Conservation (phyloP, 805 yeast species). For the Peterozyma toletana region DNA sequence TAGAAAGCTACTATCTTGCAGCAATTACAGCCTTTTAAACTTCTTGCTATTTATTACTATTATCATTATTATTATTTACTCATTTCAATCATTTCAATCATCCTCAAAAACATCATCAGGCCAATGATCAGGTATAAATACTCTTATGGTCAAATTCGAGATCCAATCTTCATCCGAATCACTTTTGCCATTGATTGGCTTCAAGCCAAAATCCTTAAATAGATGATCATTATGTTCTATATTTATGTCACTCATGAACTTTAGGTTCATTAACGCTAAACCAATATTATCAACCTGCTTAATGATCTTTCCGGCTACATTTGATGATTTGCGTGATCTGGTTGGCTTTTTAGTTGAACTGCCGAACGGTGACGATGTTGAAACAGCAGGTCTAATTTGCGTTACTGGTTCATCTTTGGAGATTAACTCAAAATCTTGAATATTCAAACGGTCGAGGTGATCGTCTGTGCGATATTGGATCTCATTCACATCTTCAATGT, state of each 20-base stretch:
- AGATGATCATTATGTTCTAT: too few species aligned
- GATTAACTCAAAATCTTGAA: background rate
- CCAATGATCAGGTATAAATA: constrained; percentile 72
- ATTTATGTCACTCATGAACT: too few species aligned
- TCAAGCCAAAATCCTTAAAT: too few species aligned
- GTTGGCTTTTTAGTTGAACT: constrained; percentile 14
- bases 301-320: constrained; percentile 55
- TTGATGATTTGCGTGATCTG: constrained; percentile 25
- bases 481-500: background rate
- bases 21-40: too few species aligned
- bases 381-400: background rate
- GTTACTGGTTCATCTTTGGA: background rate
- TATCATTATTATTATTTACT: too few species aligned
- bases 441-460: background rate
- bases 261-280: constrained; percentile 47
- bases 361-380: constrained; percentile 33
- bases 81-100: background rate
- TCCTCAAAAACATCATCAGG: constrained; percentile 31
- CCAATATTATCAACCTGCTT: constrained; percentile 55
- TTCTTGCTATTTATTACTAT: too few species aligned
- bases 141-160: constrained; percentile 26
- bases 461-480: constrained; percentile 3
- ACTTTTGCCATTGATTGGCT: too few species aligned
- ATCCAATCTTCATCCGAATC: background rate
- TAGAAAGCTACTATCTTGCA: too few species aligned